Evolutionary conservation across 306 rosid genomes (phyloP).

Genomic region (Hylodesmum podocarpum): DNA sequence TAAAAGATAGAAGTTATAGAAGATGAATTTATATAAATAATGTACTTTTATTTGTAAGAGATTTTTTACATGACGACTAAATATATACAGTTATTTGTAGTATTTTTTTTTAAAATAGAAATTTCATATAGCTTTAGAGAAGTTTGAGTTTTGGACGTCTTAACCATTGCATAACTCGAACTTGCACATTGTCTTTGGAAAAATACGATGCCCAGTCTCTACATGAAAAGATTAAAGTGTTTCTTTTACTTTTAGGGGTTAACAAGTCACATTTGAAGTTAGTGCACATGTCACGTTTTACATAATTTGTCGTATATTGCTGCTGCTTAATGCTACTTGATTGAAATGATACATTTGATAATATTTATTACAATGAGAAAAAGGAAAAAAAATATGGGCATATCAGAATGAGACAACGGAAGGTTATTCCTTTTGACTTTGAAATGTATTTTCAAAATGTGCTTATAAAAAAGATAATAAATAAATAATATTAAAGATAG

Average conservation of each 20-base stretch:
- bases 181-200: neutral
- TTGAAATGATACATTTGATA: neutral
- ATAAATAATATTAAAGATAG: neutral
- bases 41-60: too few relatives aligned
- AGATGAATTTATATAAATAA: too few relatives aligned
- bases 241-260: neutral
- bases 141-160: neutral
- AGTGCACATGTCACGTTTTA: slow-evolving; percentile 5
- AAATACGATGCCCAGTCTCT: neutral
- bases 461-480: neutral
- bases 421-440: neutral
- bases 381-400: neutral
- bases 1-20: too few relatives aligned
- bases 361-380: neutral
- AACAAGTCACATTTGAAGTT: slow-evolving; percentile 13
- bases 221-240: neutral
- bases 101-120: neutral
- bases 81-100: too few relatives aligned
- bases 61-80: too few relatives aligned
- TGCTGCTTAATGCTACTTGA: neutral
- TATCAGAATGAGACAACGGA: neutral
- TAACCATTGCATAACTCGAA: neutral
- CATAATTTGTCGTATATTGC: slow-evolving; percentile 11
- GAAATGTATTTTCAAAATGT: neutral
- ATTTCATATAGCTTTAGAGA: neutral